Evolutionary conservation across 805 yeast species (phyloP).

Genomic region (Spathaspora girioi): DNA sequence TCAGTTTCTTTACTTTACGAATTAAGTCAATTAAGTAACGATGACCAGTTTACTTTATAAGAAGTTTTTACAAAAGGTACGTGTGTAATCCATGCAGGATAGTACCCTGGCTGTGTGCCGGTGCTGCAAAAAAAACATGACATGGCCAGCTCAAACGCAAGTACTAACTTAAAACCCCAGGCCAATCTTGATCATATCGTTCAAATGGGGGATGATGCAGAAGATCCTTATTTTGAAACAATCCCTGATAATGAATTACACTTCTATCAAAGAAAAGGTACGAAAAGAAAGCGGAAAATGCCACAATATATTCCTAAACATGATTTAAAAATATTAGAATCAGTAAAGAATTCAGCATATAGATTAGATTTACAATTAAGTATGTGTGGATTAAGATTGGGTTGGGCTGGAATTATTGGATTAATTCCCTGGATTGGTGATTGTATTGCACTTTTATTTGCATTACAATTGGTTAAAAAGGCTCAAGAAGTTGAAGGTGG

Average conservation of each 20-base stretch:
- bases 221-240: conserved; percentile 39
- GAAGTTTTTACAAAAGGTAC: conserved; percentile 34
- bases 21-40: not conserved
- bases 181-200: conserved; percentile 17
- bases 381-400: conserved; percentile 36
- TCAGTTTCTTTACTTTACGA: not conserved
- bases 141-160: not conserved
- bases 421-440: conserved; percentile 42
- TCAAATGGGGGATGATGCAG: conserved; percentile 21
- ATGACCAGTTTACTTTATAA: conserved; percentile 33
- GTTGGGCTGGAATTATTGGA: conserved; percentile 43
- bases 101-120: conserved; percentile 1
- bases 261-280: conserved; percentile 39
- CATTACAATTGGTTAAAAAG: conserved; percentile 25
- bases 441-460: conserved; percentile 24
- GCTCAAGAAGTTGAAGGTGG: conserved; percentile 38
- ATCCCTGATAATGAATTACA: conserved; percentile 39
- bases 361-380: conserved; percentile 37
- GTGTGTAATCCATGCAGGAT: conserved; percentile 9
- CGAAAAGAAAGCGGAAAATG: conserved; percentile 34
- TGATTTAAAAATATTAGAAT: conserved; percentile 31
- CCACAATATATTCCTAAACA: conserved; percentile 32
- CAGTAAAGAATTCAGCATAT: conserved; percentile 36
- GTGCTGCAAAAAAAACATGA: not conserved
- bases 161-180: not conserved